Evolutionary conservation across 331 rosid genomes (phyloP).

Genomic region (Saraca asoca): DNA sequence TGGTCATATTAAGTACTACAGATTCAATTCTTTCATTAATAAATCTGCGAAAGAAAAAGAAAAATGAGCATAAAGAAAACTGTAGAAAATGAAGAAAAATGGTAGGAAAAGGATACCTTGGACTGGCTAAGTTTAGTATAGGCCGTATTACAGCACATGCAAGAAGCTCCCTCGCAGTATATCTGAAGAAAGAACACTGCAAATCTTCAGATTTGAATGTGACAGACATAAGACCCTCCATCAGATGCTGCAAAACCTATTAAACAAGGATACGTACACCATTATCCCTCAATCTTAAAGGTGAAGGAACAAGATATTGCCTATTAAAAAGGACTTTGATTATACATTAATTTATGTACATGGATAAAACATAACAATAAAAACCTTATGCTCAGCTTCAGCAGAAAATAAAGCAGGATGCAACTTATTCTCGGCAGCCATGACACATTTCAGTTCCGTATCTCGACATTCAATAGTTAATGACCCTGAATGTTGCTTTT

Average conservation of each 20-base stretch:
- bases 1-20: slow-evolving; percentile 64
- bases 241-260: slow-evolving; percentile 93
- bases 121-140: slow-evolving; percentile 81
- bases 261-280: slow-evolving; percentile 36
- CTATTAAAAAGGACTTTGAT: slow-evolving; percentile 29
- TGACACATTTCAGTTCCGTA: slow-evolving; percentile 57
- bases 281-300: slow-evolving; percentile 34
- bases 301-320: slow-evolving; percentile 22
- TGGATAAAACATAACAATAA: slow-evolving; percentile 28
- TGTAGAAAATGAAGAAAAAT: slow-evolving; percentile 29
- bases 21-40: slow-evolving; percentile 87
- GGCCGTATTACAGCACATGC: slow-evolving; percentile 97
- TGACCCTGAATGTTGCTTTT: slow-evolving; percentile 50
- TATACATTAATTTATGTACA: slow-evolving; percentile 20
- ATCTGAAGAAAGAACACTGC: slow-evolving; percentile 84
- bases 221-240: slow-evolving; percentile 81
- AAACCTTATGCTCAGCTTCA: slow-evolving; percentile 98
- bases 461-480: slow-evolving; percentile 71
- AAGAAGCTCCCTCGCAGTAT: slow-evolving; percentile 81
- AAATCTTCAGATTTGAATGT: slow-evolving; percentile 82
- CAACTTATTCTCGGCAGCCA: slow-evolving; percentile 82
- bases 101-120: slow-evolving; percentile 56
- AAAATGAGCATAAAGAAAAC: slow-evolving; percentile 36
- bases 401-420: slow-evolving; percentile 98
- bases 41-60: slow-evolving; percentile 68